Conservation (phyloP, 169 alveolate genomes). For the Cryptosporidium baileyi region DNA sequence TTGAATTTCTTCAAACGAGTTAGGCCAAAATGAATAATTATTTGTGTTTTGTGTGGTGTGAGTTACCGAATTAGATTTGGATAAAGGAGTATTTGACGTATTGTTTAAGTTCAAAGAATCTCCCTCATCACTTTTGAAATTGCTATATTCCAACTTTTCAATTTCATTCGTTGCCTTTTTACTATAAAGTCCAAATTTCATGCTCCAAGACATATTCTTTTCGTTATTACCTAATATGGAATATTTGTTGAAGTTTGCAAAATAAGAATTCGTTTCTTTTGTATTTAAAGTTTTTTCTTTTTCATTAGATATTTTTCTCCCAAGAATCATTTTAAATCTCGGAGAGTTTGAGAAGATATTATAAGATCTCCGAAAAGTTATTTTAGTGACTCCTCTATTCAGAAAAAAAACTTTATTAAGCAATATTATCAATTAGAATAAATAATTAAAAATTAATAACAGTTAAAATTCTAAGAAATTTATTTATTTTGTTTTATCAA, state of each 20-base stretch:
- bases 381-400: no score
- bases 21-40: slow-evolving; percentile 51
- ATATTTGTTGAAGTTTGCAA: not conserved
- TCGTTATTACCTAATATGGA: not conserved
- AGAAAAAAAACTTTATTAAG: no score
- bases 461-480: no score
- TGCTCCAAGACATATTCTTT: slow-evolving; percentile 33
- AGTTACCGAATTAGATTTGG: not conserved
- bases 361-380: no score
- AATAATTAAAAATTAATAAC: no score
- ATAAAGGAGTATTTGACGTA: not conserved
- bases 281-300: not conserved
- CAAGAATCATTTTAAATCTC: not conserved
- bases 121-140: not conserved
- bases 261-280: not conserved
- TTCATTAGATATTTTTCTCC: not conserved
- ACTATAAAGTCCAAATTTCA: slow-evolving; percentile 20
- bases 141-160: not conserved
- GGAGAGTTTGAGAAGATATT: no score
- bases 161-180: not conserved
- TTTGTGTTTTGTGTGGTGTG: not conserved
- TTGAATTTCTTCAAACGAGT: slow-evolving; percentile 47
- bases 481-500: no score
- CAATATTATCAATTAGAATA: no score
- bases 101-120: not conserved